phyloP scores from a whole-genome alignment of 495 filamentous ascomycete species.

The Lentithecium fluviatile region DNA sequence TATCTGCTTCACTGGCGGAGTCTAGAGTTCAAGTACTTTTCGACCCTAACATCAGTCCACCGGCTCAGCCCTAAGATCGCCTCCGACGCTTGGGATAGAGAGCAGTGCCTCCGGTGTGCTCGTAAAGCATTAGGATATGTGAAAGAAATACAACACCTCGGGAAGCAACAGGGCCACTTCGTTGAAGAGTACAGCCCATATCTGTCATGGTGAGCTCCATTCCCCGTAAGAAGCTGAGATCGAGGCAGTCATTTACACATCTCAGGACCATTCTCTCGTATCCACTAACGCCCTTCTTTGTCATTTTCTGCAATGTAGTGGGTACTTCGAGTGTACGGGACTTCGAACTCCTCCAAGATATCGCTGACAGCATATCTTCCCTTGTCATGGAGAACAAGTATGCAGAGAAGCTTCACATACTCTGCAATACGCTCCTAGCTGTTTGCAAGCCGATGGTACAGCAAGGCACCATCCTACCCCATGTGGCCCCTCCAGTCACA shows the following conservation, averaged over 20 bases:
- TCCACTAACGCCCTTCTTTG: conserved; percentile 12
- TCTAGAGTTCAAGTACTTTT: conserved; percentile 17
- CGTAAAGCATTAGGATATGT: conserved; percentile 8
- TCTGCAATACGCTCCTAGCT: conserved; percentile 1
- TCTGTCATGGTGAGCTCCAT: background rate
- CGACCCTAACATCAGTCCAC: conserved; percentile 5
- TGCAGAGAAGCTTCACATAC: background rate
- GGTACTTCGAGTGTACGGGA: conserved; percentile 8
- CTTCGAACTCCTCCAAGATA: conserved; percentile 7
- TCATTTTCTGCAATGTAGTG: conserved; percentile 23
- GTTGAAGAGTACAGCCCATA: conserved; percentile 14
- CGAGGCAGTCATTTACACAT: background rate
- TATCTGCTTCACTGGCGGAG: conserved; percentile 6
- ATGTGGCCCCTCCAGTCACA: background rate
- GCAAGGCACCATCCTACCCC: background rate
- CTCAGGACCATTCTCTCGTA: conserved; percentile 17
- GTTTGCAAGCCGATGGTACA: conserved; percentile 11
- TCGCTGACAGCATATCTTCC: background rate
- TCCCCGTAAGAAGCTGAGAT: background rate
- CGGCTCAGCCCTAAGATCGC: conserved; percentile 12
- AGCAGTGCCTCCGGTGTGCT: conserved; percentile 10
- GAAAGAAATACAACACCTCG: background rate
- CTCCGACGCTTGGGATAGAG: conserved; percentile 9
- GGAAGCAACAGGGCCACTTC: background rate
- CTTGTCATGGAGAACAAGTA: background rate